These are phyloP conservation scores for Halophytophthora batemanensis DNA, from an alignment of 352 stramenopile species.

Conservation along the genomic window DNA sequence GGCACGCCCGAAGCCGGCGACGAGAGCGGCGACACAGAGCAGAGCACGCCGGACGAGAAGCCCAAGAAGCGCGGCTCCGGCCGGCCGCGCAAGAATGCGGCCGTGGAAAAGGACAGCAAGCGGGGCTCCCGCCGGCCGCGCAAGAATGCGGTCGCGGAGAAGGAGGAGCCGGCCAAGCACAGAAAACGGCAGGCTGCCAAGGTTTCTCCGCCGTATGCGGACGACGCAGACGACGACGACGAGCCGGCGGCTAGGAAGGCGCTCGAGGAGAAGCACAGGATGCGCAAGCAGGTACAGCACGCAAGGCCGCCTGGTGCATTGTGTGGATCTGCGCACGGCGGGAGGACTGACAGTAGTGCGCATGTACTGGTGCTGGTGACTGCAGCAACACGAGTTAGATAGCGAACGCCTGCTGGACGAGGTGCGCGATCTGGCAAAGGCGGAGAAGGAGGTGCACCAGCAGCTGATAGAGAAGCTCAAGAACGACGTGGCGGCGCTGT, in stretches of 20 bases:
- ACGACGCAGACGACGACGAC: constrained; percentile 15
- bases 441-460: constrained; percentile 75
- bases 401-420: constrained; percentile 62
- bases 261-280: constrained; percentile 45
- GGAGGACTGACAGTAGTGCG: background rate
- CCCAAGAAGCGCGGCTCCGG: constrained; percentile 18
- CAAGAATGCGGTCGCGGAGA: constrained; percentile 14
- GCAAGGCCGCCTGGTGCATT: too few species aligned
- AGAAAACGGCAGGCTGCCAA: constrained; percentile 23
- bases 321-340: too few species aligned
- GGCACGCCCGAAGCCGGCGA: constrained; percentile 17
- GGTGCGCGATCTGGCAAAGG: constrained; percentile 46
- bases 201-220: background rate
- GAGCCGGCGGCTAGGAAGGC: constrained; percentile 8
- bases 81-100: background rate
- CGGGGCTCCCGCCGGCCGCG: constrained; percentile 1
- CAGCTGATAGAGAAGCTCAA: constrained; percentile 71
- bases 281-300: constrained; percentile 35
- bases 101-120: constrained; percentile 11
- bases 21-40: constrained; percentile 22
- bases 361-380: background rate
- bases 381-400: constrained; percentile 59
- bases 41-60: constrained; percentile 15
- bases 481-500: constrained; percentile 55
- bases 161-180: constrained; percentile 5